Base-by-base conservation (phyloP, 2,329 filamentous ascomycete genomes). In the Colletotrichum sp. region DNA sequence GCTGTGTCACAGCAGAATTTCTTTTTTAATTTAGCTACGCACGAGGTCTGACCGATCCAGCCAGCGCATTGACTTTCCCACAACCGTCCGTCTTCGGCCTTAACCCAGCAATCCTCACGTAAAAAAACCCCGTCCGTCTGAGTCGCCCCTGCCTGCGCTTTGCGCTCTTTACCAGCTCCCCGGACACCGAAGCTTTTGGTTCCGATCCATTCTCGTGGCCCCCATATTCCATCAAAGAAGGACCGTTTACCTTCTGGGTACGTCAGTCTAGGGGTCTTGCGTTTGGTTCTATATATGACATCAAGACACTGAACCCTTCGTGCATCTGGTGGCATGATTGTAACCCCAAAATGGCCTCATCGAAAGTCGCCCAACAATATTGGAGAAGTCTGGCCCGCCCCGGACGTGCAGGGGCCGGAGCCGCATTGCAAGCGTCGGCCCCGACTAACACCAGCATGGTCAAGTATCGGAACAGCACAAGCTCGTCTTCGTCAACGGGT, bases 301-400 rank as follows among this genome's bases (percentile, higher is more conserved):
- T 72, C 44, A n/a, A 67, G 59, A 30, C 30, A 32, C 36, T 39
- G 32, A 55, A 62, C 62, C 66, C 49, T 49, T 59, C 24, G 24
- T 39, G 63, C 57, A 39, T 26, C n/a, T 44, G 39, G 62, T 67
- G 63, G 72, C 69, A 52, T 76, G 65, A 76, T 30, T 36, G 30
- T 10, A 64, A 55, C 15, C 26, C 16, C 52, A 64, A 62, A 39
- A 78, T 78, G 75, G 76, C 75, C 44, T 77, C 76, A 66, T 77
- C 76, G 4, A 77, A 78, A 69, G 59, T 69, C 21, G 75, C 75
- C 32, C 72, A 65, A 24, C 67, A 75, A 55, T 78, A 78, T 64
- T 78, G 77, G 77, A 71, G 72, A 34, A 76, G 69, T 49, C 65
- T 72, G 13, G 77, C 59, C n/a, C 77, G 75, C 34, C 72, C 72